Base-by-base conservation (phyloP, 78 protist genomes). In the Speleostelium caveatum region DNA sequence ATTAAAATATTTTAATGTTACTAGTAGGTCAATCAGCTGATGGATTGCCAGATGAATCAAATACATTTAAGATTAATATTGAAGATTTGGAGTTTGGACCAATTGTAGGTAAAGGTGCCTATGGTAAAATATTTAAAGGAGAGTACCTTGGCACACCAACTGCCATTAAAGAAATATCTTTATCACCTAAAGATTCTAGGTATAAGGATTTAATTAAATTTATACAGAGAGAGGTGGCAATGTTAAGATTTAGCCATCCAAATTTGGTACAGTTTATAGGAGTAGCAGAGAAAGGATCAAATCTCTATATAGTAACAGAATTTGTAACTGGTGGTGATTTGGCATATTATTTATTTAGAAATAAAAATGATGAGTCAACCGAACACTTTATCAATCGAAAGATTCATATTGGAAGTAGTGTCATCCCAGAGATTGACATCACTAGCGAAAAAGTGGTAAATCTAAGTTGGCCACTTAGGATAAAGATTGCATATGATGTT, bases 101-200 rank as follows among this genome's bases (percentile, higher is more conserved):
- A 68, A 60, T 62, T 8, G 63, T 80, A 68, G 89, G 89, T 26
- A 80, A 80, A 58, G 89, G 89, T 28, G 89, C 89, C 32, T 80
- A 80, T 80, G 89, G 89, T 41, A 80, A 80, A 68, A 80, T 80
- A n/a, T 80, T 68, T 68, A 80, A 80, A 80, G 89, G 89, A 22
- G 89, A 80, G 68, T 80, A 80, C 41, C 68, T 80, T 80, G 89
- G 89, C 17, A 80, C 89, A 80, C 77, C 89, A 28, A 77, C 68
- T 41, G 89, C 69, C 17, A 80, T 80, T 32, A 80, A 80, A 68
- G 89, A 80, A 28, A 80, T 80, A 7, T 33, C 76, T 42, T 28
- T 80, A 28, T 71, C 75, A 38, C 89, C 89, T 36, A 68, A 55
- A 19, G 74, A 68, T 68, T 56, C 66, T 21, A 68, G 68, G 68